A percentile compares a stretch with the other conserved stretches of the same genome.
phyloP scores from a whole-genome alignment of 2,329 filamentous ascomycete species.

The Plectosphaerella cucumerina region DNA sequence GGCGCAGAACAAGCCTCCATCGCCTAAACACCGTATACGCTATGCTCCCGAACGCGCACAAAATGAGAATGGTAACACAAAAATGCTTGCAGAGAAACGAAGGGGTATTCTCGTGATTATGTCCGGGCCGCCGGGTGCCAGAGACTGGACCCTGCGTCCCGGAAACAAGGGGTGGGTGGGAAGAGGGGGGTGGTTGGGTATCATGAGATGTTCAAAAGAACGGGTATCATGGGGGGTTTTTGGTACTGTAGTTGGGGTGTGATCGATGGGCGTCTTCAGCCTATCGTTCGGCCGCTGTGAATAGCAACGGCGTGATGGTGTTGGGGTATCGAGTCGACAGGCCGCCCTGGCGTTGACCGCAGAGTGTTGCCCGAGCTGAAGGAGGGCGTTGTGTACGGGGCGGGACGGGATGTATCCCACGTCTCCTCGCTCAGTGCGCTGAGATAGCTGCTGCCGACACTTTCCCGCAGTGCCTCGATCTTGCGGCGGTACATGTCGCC shows the following conservation, averaged over 20 bases:
- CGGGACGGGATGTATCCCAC: slow-evolving; percentile 44
- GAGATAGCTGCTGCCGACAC: slow-evolving; percentile 84
- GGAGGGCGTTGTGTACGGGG: slow-evolving; percentile 32
- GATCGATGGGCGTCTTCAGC: slow-evolving; percentile 25
- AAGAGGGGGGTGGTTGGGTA: slow-evolving; percentile 13
- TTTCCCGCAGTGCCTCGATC: slow-evolving; percentile 78
- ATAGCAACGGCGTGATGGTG: slow-evolving; percentile 40
- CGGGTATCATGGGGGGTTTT: slow-evolving; percentile 12
- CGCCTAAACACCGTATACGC: slow-evolving; percentile 31
- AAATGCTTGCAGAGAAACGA: slow-evolving; percentile 7
- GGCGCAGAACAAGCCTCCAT: slow-evolving; percentile 12
- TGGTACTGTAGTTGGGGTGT: slow-evolving; percentile 4
- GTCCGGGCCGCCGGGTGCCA: slow-evolving; percentile 9
- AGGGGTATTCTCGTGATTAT: slow-evolving; percentile 9
- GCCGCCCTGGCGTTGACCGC: slow-evolving; percentile 29
- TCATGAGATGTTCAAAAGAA: slow-evolving; percentile 12
- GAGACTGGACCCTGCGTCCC: slow-evolving; percentile 9
- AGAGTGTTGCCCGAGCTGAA: slow-evolving; percentile 32
- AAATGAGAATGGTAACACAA: slow-evolving; percentile 15
- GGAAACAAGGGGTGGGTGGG: no score
- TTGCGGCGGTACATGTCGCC: slow-evolving; percentile 83
- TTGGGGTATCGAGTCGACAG: slow-evolving; percentile 18
- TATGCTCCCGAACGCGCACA: slow-evolving; percentile 31
- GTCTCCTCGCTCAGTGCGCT: slow-evolving; percentile 78
- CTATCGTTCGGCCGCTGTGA: slow-evolving; percentile 48